phyloP scores from a whole-genome alignment of 345 rosid genomes.

The Citrus sp. region DNA sequence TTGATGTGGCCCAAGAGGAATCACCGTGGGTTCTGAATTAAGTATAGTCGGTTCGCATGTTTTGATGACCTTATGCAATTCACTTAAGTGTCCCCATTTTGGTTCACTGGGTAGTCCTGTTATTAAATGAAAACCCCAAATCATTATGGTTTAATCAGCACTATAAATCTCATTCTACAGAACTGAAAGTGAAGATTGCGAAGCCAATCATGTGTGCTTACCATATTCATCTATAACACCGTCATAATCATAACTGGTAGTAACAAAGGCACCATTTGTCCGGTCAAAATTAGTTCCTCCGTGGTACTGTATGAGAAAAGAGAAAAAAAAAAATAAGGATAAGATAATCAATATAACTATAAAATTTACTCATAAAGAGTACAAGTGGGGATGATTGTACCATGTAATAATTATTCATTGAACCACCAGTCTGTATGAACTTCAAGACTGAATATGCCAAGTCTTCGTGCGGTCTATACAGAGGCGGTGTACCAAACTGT shows the following conservation, averaged over 20 bases:
- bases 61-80: conserved; percentile 80
- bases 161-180: not conserved
- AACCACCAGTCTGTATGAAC: conserved; percentile 77
- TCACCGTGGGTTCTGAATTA: conserved; percentile 52
- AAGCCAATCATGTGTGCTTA: conserved; percentile 18
- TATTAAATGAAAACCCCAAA: not conserved
- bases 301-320: conserved; percentile 54
- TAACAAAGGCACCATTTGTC: conserved; percentile 93
- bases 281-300: conserved; percentile 95
- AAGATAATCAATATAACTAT: not conserved
- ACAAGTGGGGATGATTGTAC: conserved; percentile 27
- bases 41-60: conserved; percentile 74
- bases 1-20: conserved; percentile 62
- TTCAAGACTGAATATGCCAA: conserved; percentile 74
- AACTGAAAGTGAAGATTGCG: no score
- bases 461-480: conserved; percentile 67
- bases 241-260: conserved; percentile 95
- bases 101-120: conserved; percentile 72
- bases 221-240: conserved; percentile 98
- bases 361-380: not conserved
- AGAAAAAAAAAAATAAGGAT: conserved; percentile 12
- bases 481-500: conserved; percentile 68
- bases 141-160: not conserved
- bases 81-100: conserved; percentile 88
- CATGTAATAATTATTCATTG: conserved; percentile 85